A percentile compares a stretch with the other conserved stretches of the same genome.
These are phyloP conservation scores for Cyberlindnera lachancei DNA, from an alignment of 805 yeast genomes.

Conservation along the genomic window DNA sequence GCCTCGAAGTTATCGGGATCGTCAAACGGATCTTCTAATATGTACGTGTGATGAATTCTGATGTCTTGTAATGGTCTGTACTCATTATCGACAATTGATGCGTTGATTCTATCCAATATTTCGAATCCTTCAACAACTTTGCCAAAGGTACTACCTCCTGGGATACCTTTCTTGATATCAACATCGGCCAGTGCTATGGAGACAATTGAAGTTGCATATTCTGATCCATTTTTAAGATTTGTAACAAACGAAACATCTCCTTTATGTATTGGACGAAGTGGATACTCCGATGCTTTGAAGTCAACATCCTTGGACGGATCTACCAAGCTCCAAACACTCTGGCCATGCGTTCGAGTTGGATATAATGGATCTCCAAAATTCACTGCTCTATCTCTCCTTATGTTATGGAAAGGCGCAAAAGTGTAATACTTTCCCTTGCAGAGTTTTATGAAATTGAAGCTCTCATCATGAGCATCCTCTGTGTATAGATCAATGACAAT, in stretches of 20 bases:
- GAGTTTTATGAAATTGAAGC: conserved; percentile 43
- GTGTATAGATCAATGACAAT: conserved; percentile 41
- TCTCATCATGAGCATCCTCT: conserved; percentile 29
- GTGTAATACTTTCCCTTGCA: conserved; percentile 47
- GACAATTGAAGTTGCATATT: conserved; percentile 29
- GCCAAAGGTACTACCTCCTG: conserved; percentile 35
- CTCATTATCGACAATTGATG: conserved; percentile 29
- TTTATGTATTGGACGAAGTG: conserved; percentile 18
- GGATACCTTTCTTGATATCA: conserved; percentile 8
- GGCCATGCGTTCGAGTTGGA: conserved; percentile 30
- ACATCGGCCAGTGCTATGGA: conserved; percentile 30
- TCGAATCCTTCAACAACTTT: conserved; percentile 43
- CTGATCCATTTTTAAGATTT: background rate
- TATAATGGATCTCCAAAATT: conserved; percentile 43
- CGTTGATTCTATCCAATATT: conserved; percentile 37
- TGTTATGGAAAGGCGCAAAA: conserved; percentile 40
- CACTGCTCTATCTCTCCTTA: conserved; percentile 31
- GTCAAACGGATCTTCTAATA: conserved; percentile 48
- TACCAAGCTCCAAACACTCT: conserved; percentile 26
- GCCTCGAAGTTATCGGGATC: conserved; percentile 22
- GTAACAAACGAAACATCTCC: conserved; percentile 31
- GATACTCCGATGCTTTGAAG: conserved; percentile 18
- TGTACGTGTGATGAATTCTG: conserved; percentile 41
- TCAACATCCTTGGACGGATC: conserved; percentile 8
- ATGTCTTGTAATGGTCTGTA: conserved; percentile 40